Percentiles rank a stretch among this genome's conserved stretches.
phyloP scores from a whole-genome alignment of 805 yeast genomes.

The Monosporozyma aquatica region DNA sequence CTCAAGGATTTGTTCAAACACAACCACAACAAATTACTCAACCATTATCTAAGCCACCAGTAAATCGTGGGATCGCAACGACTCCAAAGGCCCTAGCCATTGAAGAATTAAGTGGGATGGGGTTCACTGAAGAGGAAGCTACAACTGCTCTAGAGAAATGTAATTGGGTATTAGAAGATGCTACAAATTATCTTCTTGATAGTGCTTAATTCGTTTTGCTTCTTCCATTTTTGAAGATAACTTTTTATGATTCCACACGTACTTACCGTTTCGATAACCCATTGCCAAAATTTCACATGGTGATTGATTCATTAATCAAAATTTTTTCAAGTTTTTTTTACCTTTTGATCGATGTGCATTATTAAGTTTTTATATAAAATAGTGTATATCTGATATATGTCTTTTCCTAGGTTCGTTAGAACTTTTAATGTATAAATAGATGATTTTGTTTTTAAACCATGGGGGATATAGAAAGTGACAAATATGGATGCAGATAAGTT shows the following conservation, averaged over 20 bases:
- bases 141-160: slow-evolving; percentile 57
- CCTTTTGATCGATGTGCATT: no score
- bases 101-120: slow-evolving; percentile 82
- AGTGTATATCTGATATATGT: neutral
- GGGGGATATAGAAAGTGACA: neutral
- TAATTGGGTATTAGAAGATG: slow-evolving; percentile 70
- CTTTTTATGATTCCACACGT: no score
- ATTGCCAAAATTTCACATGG: neutral
- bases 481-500: neutral
- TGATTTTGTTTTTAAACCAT: no score
- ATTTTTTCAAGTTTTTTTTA: neutral
- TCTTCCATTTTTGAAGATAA: no score
- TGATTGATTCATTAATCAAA: neutral
- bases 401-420: neutral
- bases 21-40: slow-evolving; percentile 8
- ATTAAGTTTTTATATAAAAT: neutral
- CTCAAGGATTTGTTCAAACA: no score
- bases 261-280: no score
- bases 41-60: slow-evolving; percentile 7
- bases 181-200: slow-evolving; percentile 80
- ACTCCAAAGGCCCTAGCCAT: slow-evolving; percentile 50
- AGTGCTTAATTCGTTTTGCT: slow-evolving; percentile 47
- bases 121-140: slow-evolving; percentile 63
- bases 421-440: neutral
- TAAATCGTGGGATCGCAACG: slow-evolving; percentile 31